Evolutionary conservation across 495 filamentous ascomycete species (phyloP).

Genomic region (Cudoniella acicularis): DNA sequence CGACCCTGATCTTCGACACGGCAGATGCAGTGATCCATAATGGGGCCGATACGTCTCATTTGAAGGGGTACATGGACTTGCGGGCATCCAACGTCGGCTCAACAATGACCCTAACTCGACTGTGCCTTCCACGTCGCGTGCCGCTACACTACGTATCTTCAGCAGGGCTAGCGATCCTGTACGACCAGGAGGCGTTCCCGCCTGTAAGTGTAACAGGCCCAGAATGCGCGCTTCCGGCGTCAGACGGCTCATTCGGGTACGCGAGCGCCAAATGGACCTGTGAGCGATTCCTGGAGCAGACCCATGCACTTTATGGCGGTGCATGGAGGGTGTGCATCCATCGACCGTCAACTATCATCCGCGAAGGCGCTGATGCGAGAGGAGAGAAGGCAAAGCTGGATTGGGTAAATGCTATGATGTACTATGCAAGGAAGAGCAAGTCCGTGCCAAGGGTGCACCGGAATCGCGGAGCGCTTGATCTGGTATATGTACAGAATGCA

Average conservation of each 20-base stretch:
- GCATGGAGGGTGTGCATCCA: slow-evolving; percentile 42
- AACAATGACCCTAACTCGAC: slow-evolving; percentile 35
- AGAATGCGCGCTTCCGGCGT: background rate
- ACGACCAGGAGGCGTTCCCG: background rate
- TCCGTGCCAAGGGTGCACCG: slow-evolving; percentile 4
- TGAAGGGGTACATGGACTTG: slow-evolving; percentile 42
- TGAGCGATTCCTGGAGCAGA: slow-evolving; percentile 42
- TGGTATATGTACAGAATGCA: background rate
- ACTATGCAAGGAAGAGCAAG: slow-evolving; percentile 12
- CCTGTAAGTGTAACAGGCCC: background rate
- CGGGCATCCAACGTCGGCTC: slow-evolving; percentile 38
- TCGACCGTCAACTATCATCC: slow-evolving; percentile 30
- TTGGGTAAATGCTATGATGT: slow-evolving; percentile 15
- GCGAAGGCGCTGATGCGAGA: slow-evolving; percentile 20
- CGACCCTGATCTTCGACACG: slow-evolving; percentile 26
- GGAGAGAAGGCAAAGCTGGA: slow-evolving; percentile 14
- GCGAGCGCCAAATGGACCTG: slow-evolving; percentile 48
- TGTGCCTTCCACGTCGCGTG: slow-evolving; percentile 21
- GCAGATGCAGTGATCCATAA: slow-evolving; percentile 47
- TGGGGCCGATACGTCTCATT: slow-evolving; percentile 44
- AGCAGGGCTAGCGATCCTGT: slow-evolving; percentile 28
- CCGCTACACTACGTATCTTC: slow-evolving; percentile 51
- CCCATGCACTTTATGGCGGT: slow-evolving; percentile 25
- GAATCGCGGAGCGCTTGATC: background rate
- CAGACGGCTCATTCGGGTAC: slow-evolving; percentile 36